Conservation (phyloP, 2,329 filamentous ascomycete genomes). For the Myriosclerotinia scirpicola region DNA sequence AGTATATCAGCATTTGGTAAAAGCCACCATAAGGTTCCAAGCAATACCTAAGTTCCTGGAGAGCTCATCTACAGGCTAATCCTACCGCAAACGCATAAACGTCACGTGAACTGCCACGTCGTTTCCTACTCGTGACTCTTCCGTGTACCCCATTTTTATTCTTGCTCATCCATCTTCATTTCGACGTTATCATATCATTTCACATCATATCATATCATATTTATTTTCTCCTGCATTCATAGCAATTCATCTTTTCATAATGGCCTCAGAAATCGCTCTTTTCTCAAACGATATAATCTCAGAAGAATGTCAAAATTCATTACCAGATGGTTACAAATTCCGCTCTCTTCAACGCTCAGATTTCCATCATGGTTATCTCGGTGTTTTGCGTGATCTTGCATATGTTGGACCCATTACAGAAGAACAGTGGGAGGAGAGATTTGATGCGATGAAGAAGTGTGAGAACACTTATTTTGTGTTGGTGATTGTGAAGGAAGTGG, state of each 20-base stretch:
- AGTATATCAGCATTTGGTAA: too few relatives aligned
- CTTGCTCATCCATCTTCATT: background rate
- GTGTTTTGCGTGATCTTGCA: constrained; percentile 20
- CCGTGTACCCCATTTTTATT: constrained; percentile 11
- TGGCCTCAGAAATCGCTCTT: constrained; percentile 7
- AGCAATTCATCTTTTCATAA: background rate
- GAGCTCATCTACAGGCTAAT: background rate
- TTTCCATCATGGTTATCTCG: constrained; percentile 14
- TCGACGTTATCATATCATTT: background rate
- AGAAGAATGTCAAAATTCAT: constrained; percentile 6
- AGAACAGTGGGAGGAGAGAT: constrained; percentile 72
- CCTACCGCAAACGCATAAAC: background rate
- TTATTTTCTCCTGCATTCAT: background rate
- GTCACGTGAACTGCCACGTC: constrained; percentile 18
- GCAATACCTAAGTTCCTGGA: background rate
- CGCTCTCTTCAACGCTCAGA: constrained; percentile 21
- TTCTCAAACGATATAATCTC: constrained; percentile 17
- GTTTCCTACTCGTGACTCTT: constrained; percentile 6
- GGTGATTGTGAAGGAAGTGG: constrained; percentile 57
- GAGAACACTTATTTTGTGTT: constrained; percentile 78
- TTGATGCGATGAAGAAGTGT: constrained; percentile 66
- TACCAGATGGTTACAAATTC: constrained; percentile 20
- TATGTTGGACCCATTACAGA: constrained; percentile 76
- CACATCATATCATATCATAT: background rate
- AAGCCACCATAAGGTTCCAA: background rate